phyloP scores from a whole-genome alignment of 192 early-diverging fungal genomes.

The Coemansia sp. region DNA sequence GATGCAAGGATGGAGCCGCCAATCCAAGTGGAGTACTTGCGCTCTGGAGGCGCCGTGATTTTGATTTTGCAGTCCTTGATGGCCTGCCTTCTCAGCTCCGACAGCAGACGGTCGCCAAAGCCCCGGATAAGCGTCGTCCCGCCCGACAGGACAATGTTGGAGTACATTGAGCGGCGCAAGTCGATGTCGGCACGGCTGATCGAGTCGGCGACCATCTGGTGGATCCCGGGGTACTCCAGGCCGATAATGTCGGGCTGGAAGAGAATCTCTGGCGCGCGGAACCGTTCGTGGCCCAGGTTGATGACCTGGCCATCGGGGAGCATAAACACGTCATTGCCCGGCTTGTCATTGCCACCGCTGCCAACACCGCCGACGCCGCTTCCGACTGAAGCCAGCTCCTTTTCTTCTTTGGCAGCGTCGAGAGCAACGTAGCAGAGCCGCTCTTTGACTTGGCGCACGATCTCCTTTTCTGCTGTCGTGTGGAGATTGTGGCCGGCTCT shows the following conservation, averaged over 20 bases:
- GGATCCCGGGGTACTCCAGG: constrained; percentile 90
- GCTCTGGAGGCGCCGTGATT: constrained; percentile 96
- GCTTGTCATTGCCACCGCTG: constrained; percentile 65
- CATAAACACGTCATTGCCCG: constrained; percentile 45
- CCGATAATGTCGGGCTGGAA: constrained; percentile 96
- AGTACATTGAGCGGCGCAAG: constrained; percentile 84
- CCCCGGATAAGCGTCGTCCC: constrained; percentile 92
- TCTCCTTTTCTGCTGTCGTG: constrained; percentile 94
- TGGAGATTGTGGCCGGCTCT: constrained; percentile 87
- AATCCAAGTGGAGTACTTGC: constrained; percentile 99
- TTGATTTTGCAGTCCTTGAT: constrained; percentile 97
- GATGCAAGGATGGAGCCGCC: constrained; percentile 95
- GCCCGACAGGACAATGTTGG: constrained; percentile 94
- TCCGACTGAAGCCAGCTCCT: constrained; percentile 76
- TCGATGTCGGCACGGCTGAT: constrained; percentile 96
- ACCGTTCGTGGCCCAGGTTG: constrained; percentile 87
- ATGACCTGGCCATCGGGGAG: constrained; percentile 47
- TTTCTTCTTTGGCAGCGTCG: constrained; percentile 93
- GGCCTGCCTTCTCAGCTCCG: constrained; percentile 88
- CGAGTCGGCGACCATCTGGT: constrained; percentile 91
- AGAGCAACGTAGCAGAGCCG: constrained; percentile 92
- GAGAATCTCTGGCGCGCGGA: constrained; percentile 94
- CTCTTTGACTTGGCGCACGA: constrained; percentile 96
- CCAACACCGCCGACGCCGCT: constrained; percentile 72
- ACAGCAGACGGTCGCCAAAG: constrained; percentile 92